Percentiles rank a stretch among this genome's conserved stretches.
Conservation (phyloP, 352 stramenopile species). For the Pythium sp. region DNA sequence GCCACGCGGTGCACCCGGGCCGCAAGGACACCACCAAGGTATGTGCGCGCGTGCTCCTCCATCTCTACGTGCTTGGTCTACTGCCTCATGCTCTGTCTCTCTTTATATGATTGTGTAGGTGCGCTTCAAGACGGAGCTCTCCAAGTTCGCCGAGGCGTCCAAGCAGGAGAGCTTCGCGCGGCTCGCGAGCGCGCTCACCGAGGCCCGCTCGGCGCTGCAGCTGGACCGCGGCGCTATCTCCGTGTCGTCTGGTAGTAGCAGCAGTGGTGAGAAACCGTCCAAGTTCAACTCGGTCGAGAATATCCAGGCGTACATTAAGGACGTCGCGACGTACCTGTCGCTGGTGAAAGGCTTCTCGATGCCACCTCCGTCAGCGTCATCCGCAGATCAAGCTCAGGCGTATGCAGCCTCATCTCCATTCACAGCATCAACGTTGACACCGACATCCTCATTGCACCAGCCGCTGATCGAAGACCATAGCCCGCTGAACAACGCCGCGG, state of each 20-base stretch:
- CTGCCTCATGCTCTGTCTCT: background rate
- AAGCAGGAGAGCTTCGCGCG: slow-evolving; percentile 32
- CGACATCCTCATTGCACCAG: slow-evolving; percentile 28
- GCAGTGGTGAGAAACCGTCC: slow-evolving; percentile 16
- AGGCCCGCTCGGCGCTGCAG: slow-evolving; percentile 35
- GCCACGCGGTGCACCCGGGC: slow-evolving; percentile 38
- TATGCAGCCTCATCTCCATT: background rate
- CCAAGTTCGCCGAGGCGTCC: slow-evolving; percentile 28
- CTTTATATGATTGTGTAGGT: slow-evolving; percentile 19
- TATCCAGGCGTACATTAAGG: slow-evolving; percentile 31
- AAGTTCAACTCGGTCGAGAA: slow-evolving; percentile 29
- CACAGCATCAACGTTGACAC: slow-evolving; percentile 3
- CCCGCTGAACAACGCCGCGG: slow-evolving; percentile 12
- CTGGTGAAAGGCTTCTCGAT: slow-evolving; percentile 54
- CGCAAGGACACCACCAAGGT: slow-evolving; percentile 41
- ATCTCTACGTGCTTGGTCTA: background rate
- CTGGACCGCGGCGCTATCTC: slow-evolving; percentile 21
- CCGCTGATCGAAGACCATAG: slow-evolving; percentile 37
- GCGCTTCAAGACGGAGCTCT: slow-evolving; percentile 42
- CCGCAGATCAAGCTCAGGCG: background rate
- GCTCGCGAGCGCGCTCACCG: slow-evolving; percentile 39
- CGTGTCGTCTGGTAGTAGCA: background rate
- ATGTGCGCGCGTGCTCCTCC: background rate
- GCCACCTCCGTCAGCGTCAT: slow-evolving; percentile 10
- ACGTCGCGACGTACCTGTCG: slow-evolving; percentile 43